Conservation (phyloP, 2,329 filamentous ascomycete species). For the Aschersonia sp. region DNA sequence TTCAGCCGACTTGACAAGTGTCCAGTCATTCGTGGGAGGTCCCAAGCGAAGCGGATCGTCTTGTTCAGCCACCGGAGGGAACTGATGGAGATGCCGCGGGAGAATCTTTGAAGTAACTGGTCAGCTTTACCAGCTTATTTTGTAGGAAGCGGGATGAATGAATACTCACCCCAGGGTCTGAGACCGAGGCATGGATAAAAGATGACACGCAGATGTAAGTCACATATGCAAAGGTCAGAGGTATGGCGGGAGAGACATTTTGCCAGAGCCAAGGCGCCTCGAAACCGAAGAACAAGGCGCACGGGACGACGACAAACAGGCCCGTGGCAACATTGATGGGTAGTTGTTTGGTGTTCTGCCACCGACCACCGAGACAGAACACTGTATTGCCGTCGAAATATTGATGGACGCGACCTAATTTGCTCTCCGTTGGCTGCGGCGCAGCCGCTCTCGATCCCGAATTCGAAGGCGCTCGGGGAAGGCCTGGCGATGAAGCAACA, state of each 20-base stretch:
- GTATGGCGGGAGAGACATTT: conserved; percentile 75
- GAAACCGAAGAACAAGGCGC: conserved; percentile 69
- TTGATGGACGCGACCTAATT: conserved; percentile 59
- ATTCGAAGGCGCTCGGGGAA: conserved; percentile 31
- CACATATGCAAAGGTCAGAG: conserved; percentile 81
- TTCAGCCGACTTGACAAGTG: conserved; percentile 70
- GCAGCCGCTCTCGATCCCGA: conserved; percentile 7
- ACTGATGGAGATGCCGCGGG: conserved; percentile 79
- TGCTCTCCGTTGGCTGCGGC: conserved; percentile 10
- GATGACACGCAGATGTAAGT: conserved; percentile 84
- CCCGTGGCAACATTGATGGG: conserved; percentile 85
- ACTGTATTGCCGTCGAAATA: conserved; percentile 90
- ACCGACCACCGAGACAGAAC: conserved; percentile 73
- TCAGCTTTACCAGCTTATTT: background rate
- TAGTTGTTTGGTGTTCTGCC: conserved; percentile 75
- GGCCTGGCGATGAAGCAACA: conserved; percentile 57
- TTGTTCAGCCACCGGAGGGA: conserved; percentile 60
- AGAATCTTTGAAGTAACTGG: conserved; percentile 49
- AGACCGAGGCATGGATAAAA: conserved; percentile 81
- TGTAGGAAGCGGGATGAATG: background rate
- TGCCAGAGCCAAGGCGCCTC: conserved; percentile 79
- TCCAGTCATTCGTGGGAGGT: conserved; percentile 86
- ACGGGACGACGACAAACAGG: conserved; percentile 63
- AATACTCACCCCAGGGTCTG: conserved; percentile 75
- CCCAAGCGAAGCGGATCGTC: conserved; percentile 72